Conservation (phyloP, 2,329 filamentous ascomycete species). For the Colletotrichum graminicola region DNA sequence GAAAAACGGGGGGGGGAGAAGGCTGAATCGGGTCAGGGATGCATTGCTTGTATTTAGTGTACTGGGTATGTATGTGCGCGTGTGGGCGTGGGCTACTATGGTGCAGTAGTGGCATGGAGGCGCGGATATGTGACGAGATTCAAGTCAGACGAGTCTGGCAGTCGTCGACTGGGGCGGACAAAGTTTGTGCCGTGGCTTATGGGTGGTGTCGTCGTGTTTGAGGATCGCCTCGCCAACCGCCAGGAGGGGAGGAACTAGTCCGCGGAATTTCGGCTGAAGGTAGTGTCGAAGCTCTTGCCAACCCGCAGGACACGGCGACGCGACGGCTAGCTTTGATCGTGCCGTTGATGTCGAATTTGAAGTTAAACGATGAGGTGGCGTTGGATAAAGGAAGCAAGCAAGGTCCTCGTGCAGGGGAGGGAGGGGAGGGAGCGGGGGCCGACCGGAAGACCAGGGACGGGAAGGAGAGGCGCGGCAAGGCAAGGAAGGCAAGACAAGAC, state of each 20-base stretch:
- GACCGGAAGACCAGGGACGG: slow-evolving; percentile 33
- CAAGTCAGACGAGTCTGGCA: slow-evolving; percentile 15
- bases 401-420: slow-evolving; percentile 23
- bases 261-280: background rate
- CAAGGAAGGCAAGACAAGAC: slow-evolving; percentile 13
- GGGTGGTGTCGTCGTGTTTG: slow-evolving; percentile 17
- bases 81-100: background rate
- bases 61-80: background rate
- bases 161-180: slow-evolving; percentile 8
- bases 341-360: slow-evolving; percentile 10
- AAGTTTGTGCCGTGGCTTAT: slow-evolving; percentile 33
- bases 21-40: slow-evolving; percentile 16
- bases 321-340: too few species aligned
- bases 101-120: background rate
- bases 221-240: slow-evolving; percentile 11
- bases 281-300: background rate
- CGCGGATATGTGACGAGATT: slow-evolving; percentile 11
- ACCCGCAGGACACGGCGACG: background rate
- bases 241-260: background rate
- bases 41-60: background rate
- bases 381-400: slow-evolving; percentile 15
- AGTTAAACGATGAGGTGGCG: slow-evolving; percentile 15
- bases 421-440: slow-evolving; percentile 36
- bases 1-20: background rate
- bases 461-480: slow-evolving; percentile 13